Conservation (phyloP, 2,329 filamentous ascomycete species). For the Fusarium globosum region DNA sequence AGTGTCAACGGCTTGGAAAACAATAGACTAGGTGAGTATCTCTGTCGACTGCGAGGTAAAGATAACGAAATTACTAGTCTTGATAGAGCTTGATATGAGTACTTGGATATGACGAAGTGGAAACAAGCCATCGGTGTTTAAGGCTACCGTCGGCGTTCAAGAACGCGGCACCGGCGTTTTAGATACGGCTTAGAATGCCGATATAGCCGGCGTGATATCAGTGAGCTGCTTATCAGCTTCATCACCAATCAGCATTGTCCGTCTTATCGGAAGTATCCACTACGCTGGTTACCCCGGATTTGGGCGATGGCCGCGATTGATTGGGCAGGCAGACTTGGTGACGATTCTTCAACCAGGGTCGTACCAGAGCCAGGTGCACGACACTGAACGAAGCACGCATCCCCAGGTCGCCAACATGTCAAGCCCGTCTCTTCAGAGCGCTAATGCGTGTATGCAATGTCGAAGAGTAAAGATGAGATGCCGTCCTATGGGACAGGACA, state of each 20-base stretch:
- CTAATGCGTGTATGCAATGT: not conserved
- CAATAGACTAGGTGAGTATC: accelerated
- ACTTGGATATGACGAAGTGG: not conserved
- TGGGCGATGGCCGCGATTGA: accelerated
- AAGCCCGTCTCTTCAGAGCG: not conserved
- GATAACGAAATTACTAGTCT: not conserved
- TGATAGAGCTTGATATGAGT: not conserved
- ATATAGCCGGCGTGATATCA: not conserved
- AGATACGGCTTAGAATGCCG: not conserved
- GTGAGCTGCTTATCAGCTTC: accelerated
- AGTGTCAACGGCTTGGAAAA: not conserved
- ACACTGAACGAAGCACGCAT: not conserved
- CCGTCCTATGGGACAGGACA: not conserved
- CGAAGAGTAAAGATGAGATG: not conserved
- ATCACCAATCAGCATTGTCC: accelerated
- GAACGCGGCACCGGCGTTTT: not conserved
- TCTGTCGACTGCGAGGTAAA: accelerated
- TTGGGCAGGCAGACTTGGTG: not conserved
- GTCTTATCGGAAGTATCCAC: not conserved
- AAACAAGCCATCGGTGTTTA: not conserved
- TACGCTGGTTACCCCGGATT: not conserved
- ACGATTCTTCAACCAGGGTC: not conserved
- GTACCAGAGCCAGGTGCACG: not conserved
- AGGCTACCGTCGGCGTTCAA: not conserved
- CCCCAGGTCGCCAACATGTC: accelerated